These are phyloP conservation scores for Aspergillus proliferans DNA, from an alignment of 2,329 filamentous ascomycete species.

Conservation along the genomic window DNA sequence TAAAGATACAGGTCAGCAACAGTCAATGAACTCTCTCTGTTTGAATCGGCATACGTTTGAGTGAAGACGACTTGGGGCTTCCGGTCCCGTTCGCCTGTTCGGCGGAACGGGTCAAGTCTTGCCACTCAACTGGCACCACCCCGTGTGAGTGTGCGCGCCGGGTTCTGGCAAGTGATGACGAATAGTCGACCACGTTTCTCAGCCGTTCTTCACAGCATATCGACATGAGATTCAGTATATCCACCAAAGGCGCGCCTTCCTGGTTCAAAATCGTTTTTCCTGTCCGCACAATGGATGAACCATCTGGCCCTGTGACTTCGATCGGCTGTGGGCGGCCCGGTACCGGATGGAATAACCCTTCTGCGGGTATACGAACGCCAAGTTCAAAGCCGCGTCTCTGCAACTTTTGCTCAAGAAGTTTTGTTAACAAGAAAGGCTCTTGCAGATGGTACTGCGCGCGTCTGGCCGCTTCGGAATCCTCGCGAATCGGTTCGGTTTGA, in stretches of 20 bases:
- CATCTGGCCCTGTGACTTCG: conserved; percentile 55
- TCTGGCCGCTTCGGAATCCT: conserved; percentile 58
- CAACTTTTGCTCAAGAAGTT: conserved; percentile 48
- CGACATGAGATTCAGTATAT: conserved; percentile 76
- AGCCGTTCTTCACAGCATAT: conserved; percentile 76
- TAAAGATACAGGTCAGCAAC: conserved; percentile 18
- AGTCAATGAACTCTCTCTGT: conserved; percentile 2
- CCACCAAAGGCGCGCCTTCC: conserved; percentile 60
- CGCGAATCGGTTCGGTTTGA: conserved; percentile 56
- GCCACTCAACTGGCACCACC: conserved; percentile 68
- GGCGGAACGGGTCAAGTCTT: conserved; percentile 54
- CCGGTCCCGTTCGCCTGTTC: conserved; percentile 29
- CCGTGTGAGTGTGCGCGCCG: conserved; percentile 76
- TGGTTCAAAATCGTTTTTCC: conserved; percentile 70
- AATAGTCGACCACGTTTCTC: conserved; percentile 69
- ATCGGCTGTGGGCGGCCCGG: conserved; percentile 39
- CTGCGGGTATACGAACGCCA: conserved; percentile 53
- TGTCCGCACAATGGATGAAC: conserved; percentile 55
- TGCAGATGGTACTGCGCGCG: conserved; percentile 63
- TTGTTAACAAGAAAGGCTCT: conserved; percentile 66
- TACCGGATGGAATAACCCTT: conserved; percentile 46
- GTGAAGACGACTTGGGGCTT: conserved; percentile 25
- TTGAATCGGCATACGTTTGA: conserved; percentile 33
- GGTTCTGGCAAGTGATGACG: conserved; percentile 61
- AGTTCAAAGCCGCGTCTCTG: conserved; percentile 54